Evolutionary conservation across 345 rosid species (phyloP), one percentile per base, ranked within the genome.

Genomic region (Xanthoceras sorbifolium): DNA sequence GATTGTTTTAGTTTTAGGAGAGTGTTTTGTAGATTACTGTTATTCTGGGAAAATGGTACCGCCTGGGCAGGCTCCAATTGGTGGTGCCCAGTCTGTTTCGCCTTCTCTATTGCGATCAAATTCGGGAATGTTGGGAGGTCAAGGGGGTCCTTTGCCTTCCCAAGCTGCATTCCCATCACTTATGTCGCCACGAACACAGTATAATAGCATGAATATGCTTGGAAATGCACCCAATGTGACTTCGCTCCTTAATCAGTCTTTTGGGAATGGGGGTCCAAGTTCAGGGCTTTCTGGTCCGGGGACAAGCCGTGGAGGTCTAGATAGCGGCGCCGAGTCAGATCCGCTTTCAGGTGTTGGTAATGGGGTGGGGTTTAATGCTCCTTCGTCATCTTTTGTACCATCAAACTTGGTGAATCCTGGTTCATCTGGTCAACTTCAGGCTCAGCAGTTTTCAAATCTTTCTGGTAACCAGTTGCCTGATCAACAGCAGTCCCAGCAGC

Each of bases 171-270:
- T 89, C 80, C 71, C 94, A 64, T 85, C 94, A 0, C 85, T 91
- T 75, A 84, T 90, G 42, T 84, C 98, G 1, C 91, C 96, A 5
- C 89, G 90, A 8, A 72, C 88, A 67, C 99, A 91, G 91, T 91
- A 84, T 61, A 86, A 82, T 83, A 84, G 79, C 77, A 89, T 94
- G 94, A 88, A 82, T 81, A 84, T 94, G 92, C 88, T 94, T 52
- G 98, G 97, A 75, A 88, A 88, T 80, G 86, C 89, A 40, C 89
- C 94, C 70, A 93, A 91, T 82, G 90, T 84, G 18, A 87, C 97
- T 61, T 88, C 99, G 25, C 86, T 91, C n/a, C 89, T 90, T 20
- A 90, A 87, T 76, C 98, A 97, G 84, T 87, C 99, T 31, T 89
- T 88, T 85, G 98, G 90, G 67, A 94, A 92, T 87, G 92, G 93